phyloP scores from a whole-genome alignment of 495 filamentous ascomycete species.

The Penicillium roqueforti region DNA sequence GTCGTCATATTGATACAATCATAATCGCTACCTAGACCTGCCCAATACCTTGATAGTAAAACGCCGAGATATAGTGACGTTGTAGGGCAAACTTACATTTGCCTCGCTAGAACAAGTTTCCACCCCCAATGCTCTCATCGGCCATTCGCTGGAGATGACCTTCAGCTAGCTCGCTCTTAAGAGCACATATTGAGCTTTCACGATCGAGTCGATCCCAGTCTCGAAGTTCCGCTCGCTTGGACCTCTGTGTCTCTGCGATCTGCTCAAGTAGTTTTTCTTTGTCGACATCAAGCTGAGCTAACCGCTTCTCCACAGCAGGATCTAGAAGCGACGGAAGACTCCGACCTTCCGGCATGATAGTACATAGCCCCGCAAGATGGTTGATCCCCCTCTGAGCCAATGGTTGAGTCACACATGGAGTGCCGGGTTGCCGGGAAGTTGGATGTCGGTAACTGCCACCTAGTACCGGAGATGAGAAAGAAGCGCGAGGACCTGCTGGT shows the following conservation, averaged over 20 bases:
- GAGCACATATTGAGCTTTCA: conserved; percentile 54
- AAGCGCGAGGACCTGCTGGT: conserved; percentile 44
- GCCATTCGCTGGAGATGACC: conserved; percentile 54
- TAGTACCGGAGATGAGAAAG: conserved; percentile 25
- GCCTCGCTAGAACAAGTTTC: conserved; percentile 38
- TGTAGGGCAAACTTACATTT: neutral
- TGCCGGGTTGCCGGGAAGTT: conserved; percentile 47
- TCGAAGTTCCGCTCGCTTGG: conserved; percentile 46
- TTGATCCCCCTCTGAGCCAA: conserved; percentile 48
- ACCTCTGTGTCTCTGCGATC: conserved; percentile 52
- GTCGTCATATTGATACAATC: neutral
- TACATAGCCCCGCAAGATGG: conserved; percentile 48
- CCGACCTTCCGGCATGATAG: conserved; percentile 51
- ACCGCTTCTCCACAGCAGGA: conserved; percentile 40
- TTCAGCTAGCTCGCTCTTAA: conserved; percentile 60
- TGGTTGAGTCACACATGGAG: conserved; percentile 45
- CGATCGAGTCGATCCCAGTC: conserved; percentile 59
- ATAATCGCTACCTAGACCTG: neutral
- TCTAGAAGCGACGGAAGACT: conserved; percentile 37
- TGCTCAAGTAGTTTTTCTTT: conserved; percentile 50
- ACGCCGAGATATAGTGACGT: neutral
- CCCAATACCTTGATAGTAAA: neutral
- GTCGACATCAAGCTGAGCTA: conserved; percentile 52
- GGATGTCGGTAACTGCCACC: conserved; percentile 36
- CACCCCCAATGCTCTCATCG: conserved; percentile 47